Percentiles rank a stretch among this genome's conserved stretches.
phyloP scores from a whole-genome alignment of 768 basidiomycete species.

The Hygrocybe coccinea region DNA sequence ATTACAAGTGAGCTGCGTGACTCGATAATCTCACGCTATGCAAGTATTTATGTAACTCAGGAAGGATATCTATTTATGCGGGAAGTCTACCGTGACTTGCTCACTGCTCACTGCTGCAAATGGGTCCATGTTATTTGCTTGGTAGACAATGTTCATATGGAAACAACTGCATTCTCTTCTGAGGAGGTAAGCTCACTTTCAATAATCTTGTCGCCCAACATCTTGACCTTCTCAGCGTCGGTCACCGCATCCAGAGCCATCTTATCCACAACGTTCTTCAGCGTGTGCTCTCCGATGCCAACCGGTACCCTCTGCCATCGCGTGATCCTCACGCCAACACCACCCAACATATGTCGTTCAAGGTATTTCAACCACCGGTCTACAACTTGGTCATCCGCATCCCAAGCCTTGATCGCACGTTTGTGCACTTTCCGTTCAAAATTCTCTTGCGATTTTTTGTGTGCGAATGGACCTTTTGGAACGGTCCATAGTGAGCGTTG shows the following conservation, averaged over 20 bases:
- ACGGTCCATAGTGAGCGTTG: slow-evolving; percentile 84
- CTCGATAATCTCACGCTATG: too few relatives aligned
- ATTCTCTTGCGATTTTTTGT: slow-evolving; percentile 95
- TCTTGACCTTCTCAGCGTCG: slow-evolving; percentile 32
- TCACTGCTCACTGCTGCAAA: too few relatives aligned
- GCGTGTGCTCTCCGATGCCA: slow-evolving; percentile 37
- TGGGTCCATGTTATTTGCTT: not conserved
- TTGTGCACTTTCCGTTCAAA: slow-evolving; percentile 83
- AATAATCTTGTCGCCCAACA: slow-evolving; percentile 40
- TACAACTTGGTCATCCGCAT: slow-evolving; percentile 74
- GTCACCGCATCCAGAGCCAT: slow-evolving; percentile 23
- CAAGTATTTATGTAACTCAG: too few relatives aligned
- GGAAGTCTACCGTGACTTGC: too few relatives aligned
- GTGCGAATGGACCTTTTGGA: slow-evolving; percentile 75
- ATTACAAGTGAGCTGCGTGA: too few relatives aligned
- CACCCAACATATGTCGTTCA: slow-evolving; percentile 66
- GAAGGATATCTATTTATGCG: too few relatives aligned
- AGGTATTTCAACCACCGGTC: slow-evolving; percentile 79
- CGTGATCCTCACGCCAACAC: slow-evolving; percentile 82
- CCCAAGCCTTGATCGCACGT: slow-evolving; percentile 85
- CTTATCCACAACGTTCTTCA: slow-evolving; percentile 21
- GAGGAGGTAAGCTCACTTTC: slow-evolving; percentile 27
- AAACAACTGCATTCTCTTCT: slow-evolving; percentile 4
- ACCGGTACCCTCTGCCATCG: slow-evolving; percentile 66
- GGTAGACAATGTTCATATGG: not conserved